Base-by-base conservation (phyloP, 2,329 filamentous ascomycete genomes). In the Diplodia corticola region DNA sequence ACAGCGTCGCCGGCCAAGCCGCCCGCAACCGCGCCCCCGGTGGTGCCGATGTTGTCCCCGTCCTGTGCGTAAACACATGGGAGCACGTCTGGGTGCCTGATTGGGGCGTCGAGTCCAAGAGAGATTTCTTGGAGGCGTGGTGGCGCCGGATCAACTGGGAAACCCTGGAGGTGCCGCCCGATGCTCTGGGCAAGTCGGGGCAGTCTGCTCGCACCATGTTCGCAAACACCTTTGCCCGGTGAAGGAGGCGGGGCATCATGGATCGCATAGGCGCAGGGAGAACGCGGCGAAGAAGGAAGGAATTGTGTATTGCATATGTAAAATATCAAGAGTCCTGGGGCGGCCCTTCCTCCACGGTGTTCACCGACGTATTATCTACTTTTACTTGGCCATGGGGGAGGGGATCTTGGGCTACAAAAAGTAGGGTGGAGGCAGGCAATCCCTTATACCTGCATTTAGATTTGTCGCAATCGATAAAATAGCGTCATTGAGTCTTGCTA, bases 41-140 rank as follows among this genome's bases (percentile, higher is more conserved):
- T 46, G 89, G 89, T 67, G 84, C 87, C 69, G 85, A 90, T 57
- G 78, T 93, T 37, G 83, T 88, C 66, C 93, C 94, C 13, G 83
- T 98, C 68, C 82, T 99, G 72, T 97, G 94, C 76, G 85, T 98
- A 67, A 98, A 93, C 80, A 97, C 93, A 5, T 99, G 95, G 95
- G 90, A 98, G 82, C 95, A 98, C 80, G 89, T 90, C 9, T 99
- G 91, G 87, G 81, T 98, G 77, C 85, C 86, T 65, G 93, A 98
- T 77, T 97, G 91, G 78, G 89, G 89, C 5, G 78, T 89, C 65
- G 13, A 22, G 4, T 92, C 92, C 59, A 99, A 97, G 87, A 82
- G 83, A 63, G 80, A 82, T 63, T 99, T 87, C 77, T 83, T 93
- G 63, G 85, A 91, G 75, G 84, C 84, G 49, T 98, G 94, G 94